Conservation (phyloP, 768 basidiomycete species). For the Leccinum aurantiacum region DNA sequence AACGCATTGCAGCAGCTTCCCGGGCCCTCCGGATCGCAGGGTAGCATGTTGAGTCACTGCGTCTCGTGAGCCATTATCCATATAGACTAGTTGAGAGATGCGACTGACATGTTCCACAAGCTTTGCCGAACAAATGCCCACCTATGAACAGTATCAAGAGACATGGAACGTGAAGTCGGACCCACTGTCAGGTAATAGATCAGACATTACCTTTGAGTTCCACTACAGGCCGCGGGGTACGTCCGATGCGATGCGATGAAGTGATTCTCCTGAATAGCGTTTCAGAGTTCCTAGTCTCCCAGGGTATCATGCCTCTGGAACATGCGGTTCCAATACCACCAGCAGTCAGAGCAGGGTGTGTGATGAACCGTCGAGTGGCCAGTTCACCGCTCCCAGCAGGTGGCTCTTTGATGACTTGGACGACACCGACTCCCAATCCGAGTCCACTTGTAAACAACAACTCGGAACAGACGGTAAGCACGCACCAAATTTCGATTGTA, state of each 20-base stretch:
- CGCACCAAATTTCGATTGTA: not conserved
- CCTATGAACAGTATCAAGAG: slow-evolving; percentile 40
- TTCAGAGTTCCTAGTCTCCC: slow-evolving; percentile 49
- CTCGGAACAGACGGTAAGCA: slow-evolving; percentile 8
- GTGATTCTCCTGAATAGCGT: not conserved
- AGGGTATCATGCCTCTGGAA: slow-evolving; percentile 45
- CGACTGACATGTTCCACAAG: slow-evolving; percentile 33
- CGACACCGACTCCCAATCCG: slow-evolving; percentile 7
- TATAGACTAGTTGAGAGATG: not conserved
- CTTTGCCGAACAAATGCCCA: slow-evolving; percentile 44
- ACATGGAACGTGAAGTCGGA: slow-evolving; percentile 59
- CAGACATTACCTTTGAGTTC: slow-evolving; percentile 69
- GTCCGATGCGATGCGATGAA: slow-evolving; percentile 6
- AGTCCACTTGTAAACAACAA: slow-evolving; percentile 3
- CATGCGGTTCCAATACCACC: slow-evolving; percentile 20
- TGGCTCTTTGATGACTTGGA: not conserved
- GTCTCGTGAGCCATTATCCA: slow-evolving; percentile 41
- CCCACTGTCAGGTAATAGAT: slow-evolving; percentile 29
- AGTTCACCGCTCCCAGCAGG: not conserved
- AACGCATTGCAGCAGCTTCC: slow-evolving; percentile 45
- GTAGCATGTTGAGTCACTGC: slow-evolving; percentile 40
- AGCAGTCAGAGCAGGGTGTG: slow-evolving; percentile 12
- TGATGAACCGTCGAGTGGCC: slow-evolving; percentile 38
- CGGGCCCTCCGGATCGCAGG: slow-evolving; percentile 36
- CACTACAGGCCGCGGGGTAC: slow-evolving; percentile 58